Percentiles rank a stretch among this genome's conserved stretches.
phyloP scores from a whole-genome alignment of 2,329 filamentous ascomycete genomes.

The Rugonectria rugulosa region DNA sequence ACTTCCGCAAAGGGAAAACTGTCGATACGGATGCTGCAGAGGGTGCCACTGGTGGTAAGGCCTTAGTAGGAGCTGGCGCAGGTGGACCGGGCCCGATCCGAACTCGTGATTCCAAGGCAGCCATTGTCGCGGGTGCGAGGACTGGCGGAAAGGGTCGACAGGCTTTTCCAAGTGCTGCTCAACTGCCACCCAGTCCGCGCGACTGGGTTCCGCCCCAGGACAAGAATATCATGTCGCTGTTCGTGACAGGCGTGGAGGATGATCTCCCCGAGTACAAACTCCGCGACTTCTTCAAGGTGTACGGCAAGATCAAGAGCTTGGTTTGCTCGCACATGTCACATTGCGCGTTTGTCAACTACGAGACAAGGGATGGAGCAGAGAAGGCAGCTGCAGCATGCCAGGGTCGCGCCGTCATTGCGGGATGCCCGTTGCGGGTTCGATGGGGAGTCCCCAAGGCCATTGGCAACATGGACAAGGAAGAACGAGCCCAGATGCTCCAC shows the following conservation, averaged over 20 bases:
- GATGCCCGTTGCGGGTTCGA: constrained; percentile 86
- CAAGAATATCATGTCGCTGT: constrained; percentile 87
- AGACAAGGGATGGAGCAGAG: constrained; percentile 84
- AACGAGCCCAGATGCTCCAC: constrained; percentile 80
- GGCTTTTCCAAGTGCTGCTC: constrained; percentile 73
- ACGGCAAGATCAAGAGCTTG: constrained; percentile 89
- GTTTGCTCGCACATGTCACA: constrained; percentile 98
- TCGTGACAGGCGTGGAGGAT: constrained; percentile 94
- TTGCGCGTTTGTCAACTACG: constrained; percentile 96
- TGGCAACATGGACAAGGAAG: constrained; percentile 88
- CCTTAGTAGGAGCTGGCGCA: constrained; percentile 61
- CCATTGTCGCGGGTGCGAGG: constrained; percentile 57
- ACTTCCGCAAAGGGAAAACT: constrained; percentile 86
- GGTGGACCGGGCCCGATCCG: constrained; percentile 80
- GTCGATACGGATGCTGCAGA: constrained; percentile 63
- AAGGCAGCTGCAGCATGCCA: constrained; percentile 84
- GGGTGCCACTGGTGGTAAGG: constrained; percentile 53
- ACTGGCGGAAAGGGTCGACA: constrained; percentile 56
- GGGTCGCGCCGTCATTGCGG: constrained; percentile 87
- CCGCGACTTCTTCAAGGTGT: constrained; percentile 86
- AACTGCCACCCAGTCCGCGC: constrained; percentile 80
- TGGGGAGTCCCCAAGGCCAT: constrained; percentile 95
- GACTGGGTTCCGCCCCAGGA: constrained; percentile 89
- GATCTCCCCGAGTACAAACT: constrained; percentile 93
- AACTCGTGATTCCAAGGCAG: constrained; percentile 70